Base-by-base conservation (phyloP, 345 rosid genomes). In the Hypericum androsaemum region DNA sequence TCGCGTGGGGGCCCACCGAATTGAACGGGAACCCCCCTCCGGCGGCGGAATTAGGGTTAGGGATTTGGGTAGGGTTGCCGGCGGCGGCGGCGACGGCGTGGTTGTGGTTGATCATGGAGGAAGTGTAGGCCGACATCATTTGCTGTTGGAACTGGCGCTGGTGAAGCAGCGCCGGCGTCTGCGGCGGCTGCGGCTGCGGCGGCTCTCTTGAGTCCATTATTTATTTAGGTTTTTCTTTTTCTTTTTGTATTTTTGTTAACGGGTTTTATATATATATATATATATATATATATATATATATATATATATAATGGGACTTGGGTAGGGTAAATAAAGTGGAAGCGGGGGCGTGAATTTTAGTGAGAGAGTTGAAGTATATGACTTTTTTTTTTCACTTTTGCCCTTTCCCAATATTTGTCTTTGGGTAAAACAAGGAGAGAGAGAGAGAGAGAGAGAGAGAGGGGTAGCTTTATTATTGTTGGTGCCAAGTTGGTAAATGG, bases 1-100 rank as follows among this genome's bases (percentile, higher is more conserved):
- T 3, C 11, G 50, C 28, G n/a, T 7, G 37, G n/a, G 32, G 2
- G 72, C 12, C 59, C 50, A 53, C 50, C 12, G 62, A 42, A 46
- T 52, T 67, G 51, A 67, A 67, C 7, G 62, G 66, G 36, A 61
- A 67, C 37, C 66, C 66, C 7, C 16, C 52, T 6, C 22, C 60
- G 13, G 36, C n/a, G 4, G 42, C 41, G 1, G 38, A 22, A 22
- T 22, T 22, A 22, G 32, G 32, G 32, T 22, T 22, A 22, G 32
- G 32, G 32, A 22, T 22, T 22, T 22, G 32, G 32, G 1, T 22
- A 4, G 1, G 32, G 32, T 22, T 22, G 1, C 32, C 32, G 6
- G 42, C 41, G 1, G 38, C 47, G 3, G 37, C 9, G 10, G 43
- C 41, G 37, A 48, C 38, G 9, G 16, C 2, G 12, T 40, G 45